These are phyloP conservation scores for Globisporangium acanthophoron DNA, from an alignment of 352 stramenopile species.

Conservation along the genomic window DNA sequence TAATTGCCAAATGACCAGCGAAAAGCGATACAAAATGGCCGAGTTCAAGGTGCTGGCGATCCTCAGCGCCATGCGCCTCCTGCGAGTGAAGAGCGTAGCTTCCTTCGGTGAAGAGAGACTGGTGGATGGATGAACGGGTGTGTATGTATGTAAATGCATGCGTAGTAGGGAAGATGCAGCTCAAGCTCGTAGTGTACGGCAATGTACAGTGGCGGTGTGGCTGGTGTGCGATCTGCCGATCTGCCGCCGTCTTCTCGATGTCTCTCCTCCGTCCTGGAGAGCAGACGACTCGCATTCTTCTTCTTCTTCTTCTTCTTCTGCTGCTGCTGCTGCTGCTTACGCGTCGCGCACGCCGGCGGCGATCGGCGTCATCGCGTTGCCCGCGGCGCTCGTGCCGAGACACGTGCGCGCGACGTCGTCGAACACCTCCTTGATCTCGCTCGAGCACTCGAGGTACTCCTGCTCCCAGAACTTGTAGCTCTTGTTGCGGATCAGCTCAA, in stretches of 20 bases:
- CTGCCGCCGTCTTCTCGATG: too few species aligned
- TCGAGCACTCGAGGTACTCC: slow-evolving; percentile 97
- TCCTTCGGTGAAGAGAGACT: neutral
- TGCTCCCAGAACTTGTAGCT: slow-evolving; percentile 99
- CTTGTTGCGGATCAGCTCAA: slow-evolving; percentile 99
- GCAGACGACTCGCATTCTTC: neutral
- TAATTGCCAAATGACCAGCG: neutral
- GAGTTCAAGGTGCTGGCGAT: too few species aligned
- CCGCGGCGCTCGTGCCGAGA: slow-evolving; percentile 52
- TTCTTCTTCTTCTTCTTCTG: neutral
- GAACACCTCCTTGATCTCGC: slow-evolving; percentile 99
- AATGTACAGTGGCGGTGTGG: neutral
- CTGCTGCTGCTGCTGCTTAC: neutral
- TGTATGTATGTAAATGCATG: neutral
- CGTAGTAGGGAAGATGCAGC: neutral
- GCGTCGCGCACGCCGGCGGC: neutral
- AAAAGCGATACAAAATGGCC: too few species aligned
- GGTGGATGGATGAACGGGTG: neutral
- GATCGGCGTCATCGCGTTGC: slow-evolving; percentile 18
- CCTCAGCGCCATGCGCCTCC: too few species aligned
- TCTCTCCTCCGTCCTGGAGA: neutral
- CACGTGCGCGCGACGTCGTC: slow-evolving; percentile 96
- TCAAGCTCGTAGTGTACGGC: neutral
- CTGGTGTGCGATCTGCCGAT: neutral
- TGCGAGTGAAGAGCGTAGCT: too few species aligned